These are phyloP conservation scores for Daldinia vernicosa DNA, from an alignment of 495 filamentous ascomycete genomes.

Conservation along the genomic window DNA sequence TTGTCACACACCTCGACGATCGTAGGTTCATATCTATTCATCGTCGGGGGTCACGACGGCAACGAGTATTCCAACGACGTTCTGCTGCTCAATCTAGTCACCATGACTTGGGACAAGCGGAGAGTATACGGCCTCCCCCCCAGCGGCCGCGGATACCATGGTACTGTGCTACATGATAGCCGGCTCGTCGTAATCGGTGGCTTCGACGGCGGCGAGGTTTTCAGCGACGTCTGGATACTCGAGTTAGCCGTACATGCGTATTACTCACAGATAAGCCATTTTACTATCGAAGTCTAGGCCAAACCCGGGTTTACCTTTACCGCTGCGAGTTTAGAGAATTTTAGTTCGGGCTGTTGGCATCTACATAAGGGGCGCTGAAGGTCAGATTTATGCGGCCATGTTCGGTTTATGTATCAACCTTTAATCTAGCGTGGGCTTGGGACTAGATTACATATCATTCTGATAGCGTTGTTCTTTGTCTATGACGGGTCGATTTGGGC, in stretches of 20 bases:
- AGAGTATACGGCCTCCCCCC: slow-evolving; percentile 70
- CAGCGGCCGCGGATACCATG: slow-evolving; percentile 69
- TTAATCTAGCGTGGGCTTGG: background rate
- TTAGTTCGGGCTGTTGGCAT: background rate
- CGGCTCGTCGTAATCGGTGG: slow-evolving; percentile 68
- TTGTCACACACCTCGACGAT: slow-evolving; percentile 72
- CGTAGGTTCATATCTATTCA: slow-evolving; percentile 71
- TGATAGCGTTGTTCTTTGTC: slow-evolving; percentile 1
- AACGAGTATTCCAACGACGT: slow-evolving; percentile 73
- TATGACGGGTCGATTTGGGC: background rate
- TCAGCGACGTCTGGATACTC: slow-evolving; percentile 69
- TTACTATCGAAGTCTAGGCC: slow-evolving; percentile 67
- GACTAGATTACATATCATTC: background rate
- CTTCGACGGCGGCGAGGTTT: slow-evolving; percentile 70
- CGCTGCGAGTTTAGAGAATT: background rate
- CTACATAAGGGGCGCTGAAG: background rate
- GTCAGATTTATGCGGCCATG: background rate
- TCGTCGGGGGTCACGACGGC: slow-evolving; percentile 72
- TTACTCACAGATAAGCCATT: slow-evolving; percentile 74
- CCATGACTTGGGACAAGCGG: slow-evolving; percentile 72
- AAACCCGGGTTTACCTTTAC: background rate
- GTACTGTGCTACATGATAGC: slow-evolving; percentile 68
- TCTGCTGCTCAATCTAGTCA: slow-evolving; percentile 70
- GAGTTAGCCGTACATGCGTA: slow-evolving; percentile 73
- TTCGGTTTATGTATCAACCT: background rate